Percentiles rank a stretch among this genome's conserved stretches.
phyloP scores from a whole-genome alignment of 106 monocot genomes.

The Platanthera zijinensis region DNA sequence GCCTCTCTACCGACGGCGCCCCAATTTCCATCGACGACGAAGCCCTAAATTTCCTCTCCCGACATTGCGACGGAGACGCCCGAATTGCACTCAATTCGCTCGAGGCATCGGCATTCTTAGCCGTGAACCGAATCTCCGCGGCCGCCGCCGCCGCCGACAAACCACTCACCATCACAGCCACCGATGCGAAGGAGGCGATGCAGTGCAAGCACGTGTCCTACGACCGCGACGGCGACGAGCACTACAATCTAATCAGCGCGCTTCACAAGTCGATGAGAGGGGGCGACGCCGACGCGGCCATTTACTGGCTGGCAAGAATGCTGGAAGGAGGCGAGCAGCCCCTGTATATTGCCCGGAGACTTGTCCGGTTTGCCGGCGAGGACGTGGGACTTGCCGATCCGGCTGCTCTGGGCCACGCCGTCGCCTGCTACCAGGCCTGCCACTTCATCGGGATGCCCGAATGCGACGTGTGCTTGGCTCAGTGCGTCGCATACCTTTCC shows the following conservation, averaged over 20 bases:
- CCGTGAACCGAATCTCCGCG: constrained; percentile 1
- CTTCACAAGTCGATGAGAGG: constrained; percentile 90
- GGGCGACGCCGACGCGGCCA: constrained; percentile 49
- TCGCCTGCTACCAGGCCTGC: constrained; percentile 85
- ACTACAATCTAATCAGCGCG: constrained; percentile 85
- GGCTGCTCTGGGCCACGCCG: constrained; percentile 46
- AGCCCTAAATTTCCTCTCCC: constrained; percentile 45
- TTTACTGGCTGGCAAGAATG: constrained; percentile 88
- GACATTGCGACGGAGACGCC: constrained; percentile 74
- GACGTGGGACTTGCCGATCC: constrained; percentile 76
- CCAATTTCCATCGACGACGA: constrained; percentile 29
- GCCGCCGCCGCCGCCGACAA: not conserved
- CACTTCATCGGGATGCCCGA: constrained; percentile 85
- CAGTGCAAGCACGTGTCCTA: constrained; percentile 79
- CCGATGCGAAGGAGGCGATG: constrained; percentile 57
- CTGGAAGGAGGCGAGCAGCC: constrained; percentile 79
- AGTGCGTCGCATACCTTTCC: constrained; percentile 68
- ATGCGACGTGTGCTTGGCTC: constrained; percentile 58
- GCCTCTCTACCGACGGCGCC: constrained; percentile 6
- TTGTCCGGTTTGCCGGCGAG: constrained; percentile 77
- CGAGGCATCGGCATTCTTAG: constrained; percentile 45
- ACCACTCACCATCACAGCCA: constrained; percentile 14
- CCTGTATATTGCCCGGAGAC: constrained; percentile 66
- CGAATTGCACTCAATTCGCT: constrained; percentile 69
- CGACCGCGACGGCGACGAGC: constrained; percentile 73